Conservation (phyloP, 768 basidiomycete genomes). For the Tricholoma bakamatsutake region DNA sequence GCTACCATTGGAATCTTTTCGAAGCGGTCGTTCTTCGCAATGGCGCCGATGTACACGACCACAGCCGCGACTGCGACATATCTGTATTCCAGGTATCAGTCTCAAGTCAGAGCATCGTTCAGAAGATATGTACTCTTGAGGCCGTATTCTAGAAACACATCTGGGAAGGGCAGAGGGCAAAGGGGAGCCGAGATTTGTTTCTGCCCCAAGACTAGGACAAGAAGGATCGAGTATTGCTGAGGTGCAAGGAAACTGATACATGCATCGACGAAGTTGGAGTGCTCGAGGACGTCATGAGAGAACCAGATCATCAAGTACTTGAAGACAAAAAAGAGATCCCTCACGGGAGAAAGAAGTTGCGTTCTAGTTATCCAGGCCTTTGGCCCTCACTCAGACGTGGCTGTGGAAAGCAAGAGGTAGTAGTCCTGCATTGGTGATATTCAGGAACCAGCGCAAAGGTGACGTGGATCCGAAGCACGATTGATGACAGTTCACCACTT, state of each 20-base stretch:
- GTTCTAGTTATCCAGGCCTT: conserved; percentile 1
- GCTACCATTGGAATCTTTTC: conserved; percentile 45
- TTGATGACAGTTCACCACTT: background rate
- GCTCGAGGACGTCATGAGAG: background rate
- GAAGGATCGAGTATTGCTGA: conserved; percentile 4
- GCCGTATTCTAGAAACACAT: background rate
- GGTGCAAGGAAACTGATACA: conserved; percentile 11
- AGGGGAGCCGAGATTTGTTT: background rate
- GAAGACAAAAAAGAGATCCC: conserved; percentile 8
- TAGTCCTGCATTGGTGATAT: conserved; percentile 14
- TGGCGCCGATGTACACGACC: conserved; percentile 35
- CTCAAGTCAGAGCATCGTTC: background rate
- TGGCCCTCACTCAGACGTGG: conserved; percentile 12
- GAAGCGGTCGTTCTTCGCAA: conserved; percentile 16
- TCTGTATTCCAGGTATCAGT: conserved; percentile 18
- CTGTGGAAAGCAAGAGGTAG: conserved; percentile 10
- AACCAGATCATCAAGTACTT: background rate
- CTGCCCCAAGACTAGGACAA: conserved; percentile 1
- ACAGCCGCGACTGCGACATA: conserved; percentile 44
- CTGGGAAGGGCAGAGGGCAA: background rate
- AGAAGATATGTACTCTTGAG: conserved; percentile 9
- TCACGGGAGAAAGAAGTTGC: conserved; percentile 12
- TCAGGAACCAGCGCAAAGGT: conserved; percentile 20
- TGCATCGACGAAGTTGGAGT: conserved; percentile 10
- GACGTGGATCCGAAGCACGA: background rate